Conservation (phyloP, 2,329 filamentous ascomycete genomes). For the Nemania bipapillata region DNA sequence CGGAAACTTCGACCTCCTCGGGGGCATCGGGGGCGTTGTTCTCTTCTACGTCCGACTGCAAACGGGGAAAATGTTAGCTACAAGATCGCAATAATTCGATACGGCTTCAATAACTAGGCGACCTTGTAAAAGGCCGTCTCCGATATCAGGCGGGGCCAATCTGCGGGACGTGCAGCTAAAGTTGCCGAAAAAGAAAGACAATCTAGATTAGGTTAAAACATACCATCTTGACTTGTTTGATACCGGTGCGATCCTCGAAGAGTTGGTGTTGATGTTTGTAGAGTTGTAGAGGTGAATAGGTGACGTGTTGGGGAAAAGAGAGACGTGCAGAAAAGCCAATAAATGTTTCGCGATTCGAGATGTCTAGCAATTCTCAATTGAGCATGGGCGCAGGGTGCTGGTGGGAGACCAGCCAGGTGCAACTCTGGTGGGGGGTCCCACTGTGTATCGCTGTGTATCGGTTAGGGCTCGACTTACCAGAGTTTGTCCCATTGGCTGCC, state of each 20-base stretch:
- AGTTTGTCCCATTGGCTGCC: conserved; percentile 47
- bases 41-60: conserved; percentile 99
- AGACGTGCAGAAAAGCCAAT: conserved; percentile 39
- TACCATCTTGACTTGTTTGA: conserved; percentile 69
- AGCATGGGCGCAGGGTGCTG: conserved; percentile 33
- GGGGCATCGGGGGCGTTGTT: conserved; percentile 83
- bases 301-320: conserved; percentile 33
- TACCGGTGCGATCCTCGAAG: conserved; percentile 76
- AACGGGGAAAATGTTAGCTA: conserved; percentile 36
- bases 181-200: not conserved
- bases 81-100: conserved; percentile 37
- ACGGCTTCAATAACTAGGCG: conserved; percentile 4
- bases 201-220: conserved; percentile 49
- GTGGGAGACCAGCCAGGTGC: conserved; percentile 26
- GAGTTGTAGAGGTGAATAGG: conserved; percentile 40
- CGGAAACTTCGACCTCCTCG: conserved; percentile 95
- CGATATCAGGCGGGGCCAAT: conserved; percentile 25
- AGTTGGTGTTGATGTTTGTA: conserved; percentile 53
- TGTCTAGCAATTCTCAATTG: conserved; percentile 42
- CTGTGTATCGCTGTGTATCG: conserved; percentile 45
- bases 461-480: conserved; percentile 48
- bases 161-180: not conserved
- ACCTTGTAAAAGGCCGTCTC: not conserved
- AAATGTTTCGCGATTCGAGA: conserved; percentile 41
- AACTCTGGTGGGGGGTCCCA: conserved; percentile 33